Percentiles rank a stretch among this genome's conserved stretches.
Evolutionary conservation across 176 grass and related monocot species (phyloP).

Genomic region (Chrysopogon serrulatus): DNA sequence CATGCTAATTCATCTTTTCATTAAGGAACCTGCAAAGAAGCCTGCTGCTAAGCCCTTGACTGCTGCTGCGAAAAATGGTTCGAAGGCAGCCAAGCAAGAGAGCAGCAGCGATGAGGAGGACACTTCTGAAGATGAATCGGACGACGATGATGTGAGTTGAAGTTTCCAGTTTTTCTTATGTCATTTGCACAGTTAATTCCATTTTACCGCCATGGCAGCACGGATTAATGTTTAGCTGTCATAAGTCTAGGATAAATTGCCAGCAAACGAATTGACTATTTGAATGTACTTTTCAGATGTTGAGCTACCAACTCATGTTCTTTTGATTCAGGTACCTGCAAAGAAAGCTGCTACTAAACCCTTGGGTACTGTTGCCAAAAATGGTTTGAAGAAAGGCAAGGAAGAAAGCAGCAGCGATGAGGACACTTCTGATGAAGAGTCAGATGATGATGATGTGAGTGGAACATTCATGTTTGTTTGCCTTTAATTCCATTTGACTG

Average conservation of each 20-base stretch:
- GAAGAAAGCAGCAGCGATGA: conserved; percentile 41
- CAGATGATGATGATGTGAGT: conserved; percentile 38
- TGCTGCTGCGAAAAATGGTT: conserved; percentile 17
- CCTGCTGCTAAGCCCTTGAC: conserved; percentile 13
- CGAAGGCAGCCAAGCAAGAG: conserved; percentile 42
- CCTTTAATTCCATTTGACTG: neutral
- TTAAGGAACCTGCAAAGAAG: conserved; percentile 64
- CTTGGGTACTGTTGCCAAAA: neutral
- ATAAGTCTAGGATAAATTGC: neutral
- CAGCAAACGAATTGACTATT: neutral
- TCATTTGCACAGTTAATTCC: neutral
- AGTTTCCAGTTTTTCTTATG: neutral
- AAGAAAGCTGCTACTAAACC: conserved; percentile 48
- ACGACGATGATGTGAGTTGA: conserved; percentile 31
- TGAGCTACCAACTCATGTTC: neutral
- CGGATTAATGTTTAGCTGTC: neutral
- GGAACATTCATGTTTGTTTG: neutral
- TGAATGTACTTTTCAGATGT: neutral
- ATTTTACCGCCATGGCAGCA: neutral
- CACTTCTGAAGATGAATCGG: conserved; percentile 44
- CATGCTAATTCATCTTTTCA: conserved; percentile 3
- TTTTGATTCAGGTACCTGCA: conserved; percentile 38
- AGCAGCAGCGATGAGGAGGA: conserved; percentile 44
- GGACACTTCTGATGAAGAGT: conserved; percentile 41
- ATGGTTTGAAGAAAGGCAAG: conserved; percentile 51